Percentiles rank a stretch among this genome's conserved stretches.
Evolutionary conservation across 2,329 filamentous ascomycete species (phyloP).

Genomic region (Pyrenochaeta sp.): DNA sequence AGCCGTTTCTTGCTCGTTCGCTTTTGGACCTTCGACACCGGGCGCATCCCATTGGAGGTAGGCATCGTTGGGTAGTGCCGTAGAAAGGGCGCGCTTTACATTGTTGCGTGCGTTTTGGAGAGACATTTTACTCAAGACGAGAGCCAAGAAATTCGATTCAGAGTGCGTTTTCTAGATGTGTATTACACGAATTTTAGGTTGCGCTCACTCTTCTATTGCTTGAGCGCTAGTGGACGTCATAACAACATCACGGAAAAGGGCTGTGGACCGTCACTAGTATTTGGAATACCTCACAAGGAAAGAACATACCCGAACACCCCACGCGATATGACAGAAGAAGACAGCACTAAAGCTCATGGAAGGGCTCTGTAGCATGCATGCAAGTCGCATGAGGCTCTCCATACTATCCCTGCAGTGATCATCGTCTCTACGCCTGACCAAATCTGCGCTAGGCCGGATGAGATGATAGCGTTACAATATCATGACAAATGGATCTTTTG

Average conservation of each 20-base stretch:
- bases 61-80: constrained; percentile 30
- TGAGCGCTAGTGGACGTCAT: background rate
- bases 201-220: background rate
- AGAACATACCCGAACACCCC: too few relatives aligned
- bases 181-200: background rate
- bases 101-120: constrained; percentile 12
- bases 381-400: background rate
- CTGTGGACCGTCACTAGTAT: background rate
- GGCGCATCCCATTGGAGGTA: constrained; percentile 42
- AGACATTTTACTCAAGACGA: constrained; percentile 5
- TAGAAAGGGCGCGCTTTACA: constrained; percentile 23
- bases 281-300: background rate
- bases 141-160: background rate
- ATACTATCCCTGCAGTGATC: background rate
- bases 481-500: background rate
- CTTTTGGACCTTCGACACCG: constrained; percentile 44
- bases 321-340: background rate
- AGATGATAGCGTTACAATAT: background rate
- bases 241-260: background rate
- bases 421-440: background rate
- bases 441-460: background rate
- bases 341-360: background rate
- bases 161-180: background rate
- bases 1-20: constrained; percentile 45
- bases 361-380: background rate